A percentile compares a stretch with the other conserved stretches of the same genome.
Evolutionary conservation across 148 eudicot species (phyloP).

Genomic region (Rhododendron kiyosumense): DNA sequence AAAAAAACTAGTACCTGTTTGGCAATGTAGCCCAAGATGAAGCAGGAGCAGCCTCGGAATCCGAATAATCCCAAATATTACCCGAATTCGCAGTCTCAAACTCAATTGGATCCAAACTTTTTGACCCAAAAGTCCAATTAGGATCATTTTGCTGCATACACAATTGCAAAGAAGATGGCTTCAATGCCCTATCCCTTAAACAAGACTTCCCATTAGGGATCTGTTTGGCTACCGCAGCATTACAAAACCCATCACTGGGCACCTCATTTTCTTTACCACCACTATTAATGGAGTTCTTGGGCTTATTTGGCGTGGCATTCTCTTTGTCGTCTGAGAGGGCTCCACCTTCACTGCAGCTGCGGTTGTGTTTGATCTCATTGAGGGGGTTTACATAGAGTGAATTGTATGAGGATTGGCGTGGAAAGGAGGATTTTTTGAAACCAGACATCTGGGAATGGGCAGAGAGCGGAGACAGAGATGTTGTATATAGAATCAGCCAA

Average conservation of each 20-base stretch:
- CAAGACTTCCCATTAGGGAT: slow-evolving; percentile 26
- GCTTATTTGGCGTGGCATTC: slow-evolving; percentile 31
- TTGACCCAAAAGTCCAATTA: slow-evolving; percentile 44
- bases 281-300: background rate
- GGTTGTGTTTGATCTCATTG: slow-evolving; percentile 43
- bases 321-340: slow-evolving; percentile 39
- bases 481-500: background rate
- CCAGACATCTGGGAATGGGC: slow-evolving; percentile 35
- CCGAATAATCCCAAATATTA: slow-evolving; percentile 82
- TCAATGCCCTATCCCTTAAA: slow-evolving; percentile 42
- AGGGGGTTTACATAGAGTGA: slow-evolving; percentile 58
- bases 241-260: slow-evolving; percentile 13
- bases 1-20: slow-evolving; percentile 45
- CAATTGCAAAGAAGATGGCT: slow-evolving; percentile 71
- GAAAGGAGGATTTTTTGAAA: slow-evolving; percentile 41
- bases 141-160: slow-evolving; percentile 76
- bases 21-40: slow-evolving; percentile 94
- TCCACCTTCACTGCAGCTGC: slow-evolving; percentile 34
- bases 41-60: slow-evolving; percentile 95
- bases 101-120: slow-evolving; percentile 42
- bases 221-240: background rate
- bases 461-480: background rate
- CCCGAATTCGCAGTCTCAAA: slow-evolving; percentile 44
- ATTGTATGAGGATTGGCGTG: slow-evolving; percentile 40
- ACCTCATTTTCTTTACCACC: slow-evolving; percentile 53